Percentiles rank a stretch among this genome's conserved stretches.
Conservation (phyloP, 352 stramenopile genomes). For the Phytopythium boreale region DNA sequence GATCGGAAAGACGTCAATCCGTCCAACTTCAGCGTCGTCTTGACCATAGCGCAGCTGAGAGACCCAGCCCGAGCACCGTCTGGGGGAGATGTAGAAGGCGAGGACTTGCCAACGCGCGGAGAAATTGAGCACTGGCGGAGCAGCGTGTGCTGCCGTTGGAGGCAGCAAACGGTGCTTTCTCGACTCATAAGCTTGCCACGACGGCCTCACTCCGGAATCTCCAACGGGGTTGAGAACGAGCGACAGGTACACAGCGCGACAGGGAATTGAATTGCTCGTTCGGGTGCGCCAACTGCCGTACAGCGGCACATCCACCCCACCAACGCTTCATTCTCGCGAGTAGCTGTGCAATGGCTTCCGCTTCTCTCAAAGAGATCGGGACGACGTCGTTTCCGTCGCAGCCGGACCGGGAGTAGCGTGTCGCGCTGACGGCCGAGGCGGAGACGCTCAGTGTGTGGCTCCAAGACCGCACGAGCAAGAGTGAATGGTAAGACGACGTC, state of each 20-base stretch:
- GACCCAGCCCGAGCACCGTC: too few relatives aligned
- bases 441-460: not conserved
- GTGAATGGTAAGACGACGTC: not conserved
- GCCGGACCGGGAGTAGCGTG: not conserved
- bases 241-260: not conserved
- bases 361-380: not conserved
- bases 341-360: not conserved
- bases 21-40: too few relatives aligned
- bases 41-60: too few relatives aligned
- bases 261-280: not conserved
- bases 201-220: too few relatives aligned
- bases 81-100: too few relatives aligned
- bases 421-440: not conserved
- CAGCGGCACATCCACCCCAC: not conserved
- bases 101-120: too few relatives aligned
- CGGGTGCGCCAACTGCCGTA: not conserved
- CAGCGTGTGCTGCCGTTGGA: too few relatives aligned
- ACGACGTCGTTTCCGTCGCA: not conserved
- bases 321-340: not conserved
- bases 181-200: not conserved
- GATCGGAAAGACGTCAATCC: too few relatives aligned
- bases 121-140: too few relatives aligned
- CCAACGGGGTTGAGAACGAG: not conserved
- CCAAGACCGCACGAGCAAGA: not conserved
- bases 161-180: too few relatives aligned